Percentiles rank a stretch among this genome's conserved stretches.
phyloP scores from a whole-genome alignment of 345 rosid species.

The Salix udensis region DNA sequence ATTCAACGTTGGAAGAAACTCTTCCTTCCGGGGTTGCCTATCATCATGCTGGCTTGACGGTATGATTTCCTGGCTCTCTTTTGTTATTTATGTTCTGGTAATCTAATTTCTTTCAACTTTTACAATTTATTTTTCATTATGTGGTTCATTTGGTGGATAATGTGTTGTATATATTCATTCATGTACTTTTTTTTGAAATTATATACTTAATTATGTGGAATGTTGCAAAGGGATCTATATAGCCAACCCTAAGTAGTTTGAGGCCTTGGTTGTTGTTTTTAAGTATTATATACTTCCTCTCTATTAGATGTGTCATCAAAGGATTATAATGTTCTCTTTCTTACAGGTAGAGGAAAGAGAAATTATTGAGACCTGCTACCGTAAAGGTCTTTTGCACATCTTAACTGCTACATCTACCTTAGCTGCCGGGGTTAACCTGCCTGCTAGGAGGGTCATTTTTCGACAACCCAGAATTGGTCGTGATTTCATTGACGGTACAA shows the following conservation, averaged over 20 bases:
- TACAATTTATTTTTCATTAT: background rate
- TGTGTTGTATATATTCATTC: too few relatives aligned
- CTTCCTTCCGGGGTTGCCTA: constrained; percentile 94
- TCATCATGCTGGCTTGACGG: constrained; percentile 99
- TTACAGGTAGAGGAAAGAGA: constrained; percentile 94
- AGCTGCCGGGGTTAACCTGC: constrained; percentile 97
- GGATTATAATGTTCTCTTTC: constrained; percentile 15
- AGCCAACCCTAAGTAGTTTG: too few relatives aligned
- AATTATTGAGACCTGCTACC: constrained; percentile 85
- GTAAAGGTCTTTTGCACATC: constrained; percentile 80
- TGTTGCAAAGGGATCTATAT: too few relatives aligned
- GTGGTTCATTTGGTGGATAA: background rate
- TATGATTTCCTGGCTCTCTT: constrained; percentile 37
- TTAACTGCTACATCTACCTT: constrained; percentile 97
- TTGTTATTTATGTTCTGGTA: constrained; percentile 6
- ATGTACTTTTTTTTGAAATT: too few relatives aligned
- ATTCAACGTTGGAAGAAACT: constrained; percentile 84
- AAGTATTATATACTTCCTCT: background rate
- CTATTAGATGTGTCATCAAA: background rate
- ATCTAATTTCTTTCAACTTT: background rate
- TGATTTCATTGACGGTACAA: constrained; percentile 95
- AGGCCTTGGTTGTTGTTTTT: background rate
- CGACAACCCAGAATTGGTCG: constrained; percentile 95
- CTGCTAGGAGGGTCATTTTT: constrained; percentile 96
- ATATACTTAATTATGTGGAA: too few relatives aligned